Evolutionary conservation across 805 yeast species (phyloP).

Genomic region (Lipomyces yamanashiensis): DNA sequence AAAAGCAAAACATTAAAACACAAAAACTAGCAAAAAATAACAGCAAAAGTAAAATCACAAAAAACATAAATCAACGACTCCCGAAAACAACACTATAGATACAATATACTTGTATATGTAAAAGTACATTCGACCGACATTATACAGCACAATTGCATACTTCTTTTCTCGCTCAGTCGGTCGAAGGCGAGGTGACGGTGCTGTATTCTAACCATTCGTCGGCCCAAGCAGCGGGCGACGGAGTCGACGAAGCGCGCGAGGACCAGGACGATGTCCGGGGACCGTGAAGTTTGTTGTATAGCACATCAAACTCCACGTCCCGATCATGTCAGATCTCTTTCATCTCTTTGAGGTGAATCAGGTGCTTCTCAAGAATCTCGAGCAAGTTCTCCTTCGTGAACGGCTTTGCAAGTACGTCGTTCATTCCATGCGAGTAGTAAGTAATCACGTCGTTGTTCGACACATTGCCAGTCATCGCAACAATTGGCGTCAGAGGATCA

Average conservation of each 20-base stretch:
- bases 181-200: background rate
- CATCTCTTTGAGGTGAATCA: constrained; percentile 39
- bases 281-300: constrained; percentile 14
- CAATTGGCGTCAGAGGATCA: constrained; percentile 84
- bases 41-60: background rate
- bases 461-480: constrained; percentile 92
- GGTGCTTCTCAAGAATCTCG: constrained; percentile 67
- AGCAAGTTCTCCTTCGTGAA: constrained; percentile 86
- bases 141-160: background rate
- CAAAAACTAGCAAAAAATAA: background rate
- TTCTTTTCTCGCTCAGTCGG: background rate
- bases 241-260: constrained; percentile 1
- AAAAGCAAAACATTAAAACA: too few relatives aligned
- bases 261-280: background rate
- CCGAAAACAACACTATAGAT: background rate
- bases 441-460: constrained; percentile 77
- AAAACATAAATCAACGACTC: background rate
- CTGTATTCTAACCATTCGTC: constrained; percentile 15
- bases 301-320: constrained; percentile 14
- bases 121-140: background rate
- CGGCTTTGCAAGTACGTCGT: constrained; percentile 91
- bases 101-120: background rate
- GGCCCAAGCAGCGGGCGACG: constrained; percentile 14
- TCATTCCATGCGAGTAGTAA: constrained; percentile 57
- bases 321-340: constrained; percentile 32